Base-by-base conservation (phyloP, 2,329 filamentous ascomycete genomes). In the Fusarium sp. region DNA sequence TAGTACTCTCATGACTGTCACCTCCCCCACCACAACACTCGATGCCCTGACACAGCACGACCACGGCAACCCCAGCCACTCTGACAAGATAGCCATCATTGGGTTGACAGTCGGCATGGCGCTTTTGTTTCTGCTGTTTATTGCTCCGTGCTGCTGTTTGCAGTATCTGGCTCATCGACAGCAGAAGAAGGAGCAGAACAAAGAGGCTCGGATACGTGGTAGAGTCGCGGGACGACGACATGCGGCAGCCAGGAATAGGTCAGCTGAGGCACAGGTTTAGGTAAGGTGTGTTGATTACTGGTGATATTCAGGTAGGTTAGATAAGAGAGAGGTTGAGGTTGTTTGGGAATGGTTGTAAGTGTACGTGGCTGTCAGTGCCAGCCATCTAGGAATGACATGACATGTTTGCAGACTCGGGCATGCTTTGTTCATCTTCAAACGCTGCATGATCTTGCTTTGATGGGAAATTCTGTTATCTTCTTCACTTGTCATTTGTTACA, bases 101-200 rank as follows among this genome's bases (percentile, higher is more conserved):
- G 42, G 60, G 29, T 16, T 76, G 7, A 46, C 46, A 10, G 10
- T 71, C 10, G 38, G 49, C 0, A 12, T 74, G 18, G 23, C 48
- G 2, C 11, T 38, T 4, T 15, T 73, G 1, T 63, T 74, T 39
- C 10, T 56, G 4, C 14, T 74, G 3, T 52, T 76, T 25, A 23
- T 74, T 15, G 10, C 67, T 15, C 73, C 73, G 11, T 67, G 66
- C 23, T 54, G 39, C 18, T 56, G 62, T 7, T 33, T 66, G 5
- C 63, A 65, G n/a, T 51, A 41, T 1, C 38, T 76, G 2, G 63
- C 56, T 12, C 51, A 48, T 29, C 42, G 60, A 27, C 60, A 63
- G 29, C 59, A 71, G 25, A 61, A 49, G 35, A 63, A 18, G 16
- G 29, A 49, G 23, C 33, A 63, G 39, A 59, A 16, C 15, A n/a